Base-by-base conservation (phyloP, 352 stramenopile genomes). In the Aphanomyces cochlioides region DNA sequence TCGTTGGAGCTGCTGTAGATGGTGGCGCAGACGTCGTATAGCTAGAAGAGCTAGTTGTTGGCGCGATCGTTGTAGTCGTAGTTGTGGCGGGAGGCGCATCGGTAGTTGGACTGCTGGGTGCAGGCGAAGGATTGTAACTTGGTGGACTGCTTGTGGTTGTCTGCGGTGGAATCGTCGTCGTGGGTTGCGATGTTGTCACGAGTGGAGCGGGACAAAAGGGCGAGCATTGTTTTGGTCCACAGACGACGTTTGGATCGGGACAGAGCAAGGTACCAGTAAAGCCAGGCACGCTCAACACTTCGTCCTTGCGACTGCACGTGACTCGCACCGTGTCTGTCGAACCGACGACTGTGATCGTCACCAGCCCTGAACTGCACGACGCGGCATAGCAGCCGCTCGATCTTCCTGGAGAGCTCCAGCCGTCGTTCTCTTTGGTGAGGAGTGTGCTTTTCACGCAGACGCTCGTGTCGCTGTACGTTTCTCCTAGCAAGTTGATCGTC, bases 311-410 rank as follows among this genome's bases (percentile, higher is more conserved):
- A 0, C 75, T 80, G 74, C 84, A 93, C 5, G 71, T 85, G 3
- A 83, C 69, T 17, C 60, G 78, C 38, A 82, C 48, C 1, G 59
- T 63, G 5, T 12, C 21, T 21, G 39, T 66, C 75, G 3, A 60
- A 57, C 19, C 72, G 0, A 73, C 72, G 21, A 75, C 61, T 0
- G 78, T 72, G 58, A 93, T 65, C 3, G 64, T 78, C 37, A 94
- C 69, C 4, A 73, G 64, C 57, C 13, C 34, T 5, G 59, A 53
- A 40, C 79, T 66, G 69, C 86, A 94, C 19, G 75, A 75, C 82
- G 90, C 90, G 15, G 75, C 74, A 69, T 94, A 94, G 75, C 84
- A 94, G 19, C 86, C 86, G 2, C 81, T 93, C 66, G 90, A 76
- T 3, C 87, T 81, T 3, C 81, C 77, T 3, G 67, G 56, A 34